phyloP scores from a whole-genome alignment of 148 eudicot genomes.

The Chenopodium suecicum region DNA sequence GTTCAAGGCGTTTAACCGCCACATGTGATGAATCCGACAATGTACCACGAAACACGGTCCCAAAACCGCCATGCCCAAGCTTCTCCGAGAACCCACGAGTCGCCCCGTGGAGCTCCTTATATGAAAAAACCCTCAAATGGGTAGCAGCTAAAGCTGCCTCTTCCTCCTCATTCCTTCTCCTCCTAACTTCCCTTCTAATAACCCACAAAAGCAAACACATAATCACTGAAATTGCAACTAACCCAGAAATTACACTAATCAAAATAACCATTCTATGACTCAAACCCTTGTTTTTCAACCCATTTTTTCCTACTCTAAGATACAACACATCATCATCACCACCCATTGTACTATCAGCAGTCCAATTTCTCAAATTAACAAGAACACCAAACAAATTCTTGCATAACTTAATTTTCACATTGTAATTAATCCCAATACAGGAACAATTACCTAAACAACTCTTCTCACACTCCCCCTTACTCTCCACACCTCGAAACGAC shows the following conservation, averaged over 20 bases:
- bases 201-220: conserved; percentile 31
- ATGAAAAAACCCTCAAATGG: conserved; percentile 65
- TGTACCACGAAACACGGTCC: conserved; percentile 59
- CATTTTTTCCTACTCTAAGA: conserved; percentile 45
- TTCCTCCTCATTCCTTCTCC: conserved; percentile 41
- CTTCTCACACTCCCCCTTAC: conserved; percentile 45
- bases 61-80: conserved; percentile 84
- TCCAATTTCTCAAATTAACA: conserved; percentile 54
- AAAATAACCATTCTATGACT: conserved; percentile 23
- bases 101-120: conserved; percentile 69
- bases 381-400: conserved; percentile 51
- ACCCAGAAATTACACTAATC: conserved; percentile 29
- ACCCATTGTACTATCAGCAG: conserved; percentile 35
- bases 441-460: conserved; percentile 62
- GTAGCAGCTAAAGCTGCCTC: conserved; percentile 47
- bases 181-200: conserved; percentile 32
- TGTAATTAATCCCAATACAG: conserved; percentile 53
- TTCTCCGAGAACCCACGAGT: conserved; percentile 79
- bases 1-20: conserved; percentile 75
- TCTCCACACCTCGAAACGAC: conserved; percentile 34
- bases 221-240: conserved; percentile 27
- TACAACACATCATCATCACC: conserved; percentile 34
- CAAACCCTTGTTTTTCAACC: conserved; percentile 25
- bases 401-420: conserved; percentile 38
- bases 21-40: conserved; percentile 43